Evolutionary conservation across 768 basidiomycete species (phyloP).

Genomic region (Cystofilobasidium macerans): DNA sequence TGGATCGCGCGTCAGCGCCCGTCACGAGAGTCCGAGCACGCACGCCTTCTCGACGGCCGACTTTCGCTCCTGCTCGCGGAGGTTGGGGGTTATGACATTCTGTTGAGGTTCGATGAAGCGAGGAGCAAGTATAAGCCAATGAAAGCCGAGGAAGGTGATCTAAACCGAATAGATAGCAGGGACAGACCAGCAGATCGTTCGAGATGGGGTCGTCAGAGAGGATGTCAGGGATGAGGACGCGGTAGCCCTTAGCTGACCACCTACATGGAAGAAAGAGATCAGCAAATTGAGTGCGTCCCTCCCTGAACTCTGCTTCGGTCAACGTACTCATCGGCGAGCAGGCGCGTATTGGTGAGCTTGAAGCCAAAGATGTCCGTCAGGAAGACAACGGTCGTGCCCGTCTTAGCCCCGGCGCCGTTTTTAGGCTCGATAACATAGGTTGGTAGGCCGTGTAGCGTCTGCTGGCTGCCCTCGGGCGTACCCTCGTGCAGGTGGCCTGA

Average conservation of each 20-base stretch:
- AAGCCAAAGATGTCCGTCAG: conserved; percentile 40
- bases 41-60: conserved; percentile 10
- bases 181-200: conserved; percentile 11
- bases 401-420: conserved; percentile 27
- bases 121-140: conserved; percentile 26
- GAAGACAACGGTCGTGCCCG: conserved; percentile 36
- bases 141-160: conserved; percentile 31
- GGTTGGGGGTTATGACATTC: conserved; percentile 36
- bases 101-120: not conserved
- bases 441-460: conserved; percentile 35
- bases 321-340: not conserved
- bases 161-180: conserved; percentile 3
- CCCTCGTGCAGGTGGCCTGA: conserved; percentile 35
- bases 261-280: conserved; percentile 30
- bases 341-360: conserved; percentile 33
- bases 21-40: not conserved
- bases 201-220: conserved; percentile 27
- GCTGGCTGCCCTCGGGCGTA: conserved; percentile 33
- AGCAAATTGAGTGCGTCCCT: conserved; percentile 1
- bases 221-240: conserved; percentile 37
- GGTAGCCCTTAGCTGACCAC: conserved; percentile 38
- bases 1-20: too few species aligned
- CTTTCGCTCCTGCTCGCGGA: conserved; percentile 31
- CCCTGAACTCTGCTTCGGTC: not conserved
- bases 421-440: conserved; percentile 38